phyloP scores from a whole-genome alignment of 345 rosid species.

The Lepidium aucheri region DNA sequence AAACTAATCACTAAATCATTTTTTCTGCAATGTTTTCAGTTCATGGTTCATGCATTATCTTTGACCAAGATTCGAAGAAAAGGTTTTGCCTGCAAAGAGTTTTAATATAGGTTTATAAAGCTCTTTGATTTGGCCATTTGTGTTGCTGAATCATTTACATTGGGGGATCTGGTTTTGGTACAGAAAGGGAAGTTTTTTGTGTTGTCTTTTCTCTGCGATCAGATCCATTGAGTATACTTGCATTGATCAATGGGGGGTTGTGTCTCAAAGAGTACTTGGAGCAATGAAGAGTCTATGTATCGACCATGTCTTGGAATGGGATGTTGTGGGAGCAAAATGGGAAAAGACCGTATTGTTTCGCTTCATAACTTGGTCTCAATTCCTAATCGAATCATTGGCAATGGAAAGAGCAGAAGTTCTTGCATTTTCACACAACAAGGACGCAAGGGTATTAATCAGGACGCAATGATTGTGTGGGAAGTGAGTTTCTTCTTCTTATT shows the following conservation, averaged over 20 bases:
- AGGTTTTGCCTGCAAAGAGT: conserved; percentile 26
- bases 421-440: conserved; percentile 98
- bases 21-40: conserved; percentile 43
- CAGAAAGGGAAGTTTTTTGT: conserved; percentile 24
- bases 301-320: conserved; percentile 52
- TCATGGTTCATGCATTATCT: conserved; percentile 30
- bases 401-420: conserved; percentile 78
- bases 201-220: conserved; percentile 22
- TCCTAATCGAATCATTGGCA: conserved; percentile 66
- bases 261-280: conserved; percentile 69
- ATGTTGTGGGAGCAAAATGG: conserved; percentile 59
- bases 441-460: conserved; percentile 95
- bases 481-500: conserved; percentile 44
- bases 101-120: conserved; percentile 3
- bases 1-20: conserved; percentile 40
- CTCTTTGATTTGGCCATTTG: conserved; percentile 40
- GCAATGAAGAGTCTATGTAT: conserved; percentile 57
- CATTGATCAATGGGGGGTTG: conserved; percentile 80
- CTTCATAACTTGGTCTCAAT: conserved; percentile 61
- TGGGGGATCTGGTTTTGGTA: conserved; percentile 37
- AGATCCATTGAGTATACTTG: conserved; percentile 20
- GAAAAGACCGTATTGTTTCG: conserved; percentile 52
- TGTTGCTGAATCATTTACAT: conserved; percentile 26
- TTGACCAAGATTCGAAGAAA: conserved; percentile 44
- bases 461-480: conserved; percentile 99